These are phyloP conservation scores for Aschersonia sp. DNA, from an alignment of 2,329 filamentous ascomycete genomes.

Conservation along the genomic window DNA sequence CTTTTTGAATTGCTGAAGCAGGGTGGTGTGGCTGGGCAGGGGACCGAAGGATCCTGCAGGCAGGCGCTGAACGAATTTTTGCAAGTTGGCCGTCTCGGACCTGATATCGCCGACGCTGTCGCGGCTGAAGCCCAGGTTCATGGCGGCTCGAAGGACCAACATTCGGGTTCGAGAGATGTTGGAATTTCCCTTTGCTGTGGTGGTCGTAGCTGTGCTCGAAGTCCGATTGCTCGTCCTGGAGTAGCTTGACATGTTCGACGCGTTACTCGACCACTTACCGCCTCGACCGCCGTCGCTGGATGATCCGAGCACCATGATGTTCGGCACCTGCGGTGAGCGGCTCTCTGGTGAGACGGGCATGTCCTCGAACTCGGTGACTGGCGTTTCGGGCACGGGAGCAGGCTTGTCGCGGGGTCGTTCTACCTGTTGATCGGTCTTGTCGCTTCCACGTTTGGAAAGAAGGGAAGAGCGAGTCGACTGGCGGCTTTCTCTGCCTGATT, in stretches of 20 bases:
- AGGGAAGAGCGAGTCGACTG: conserved; percentile 35
- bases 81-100: conserved; percentile 40
- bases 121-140: conserved; percentile 69
- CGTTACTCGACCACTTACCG: conserved; percentile 69
- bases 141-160: conserved; percentile 70
- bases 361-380: conserved; percentile 91
- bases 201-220: conserved; percentile 59
- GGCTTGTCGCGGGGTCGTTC: conserved; percentile 32
- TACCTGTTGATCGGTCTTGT: conserved; percentile 27
- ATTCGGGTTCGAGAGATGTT: conserved; percentile 67
- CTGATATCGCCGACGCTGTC: conserved; percentile 30
- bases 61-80: conserved; percentile 62
- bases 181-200: conserved; percentile 54
- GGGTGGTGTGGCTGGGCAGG: conserved; percentile 50
- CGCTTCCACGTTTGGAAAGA: conserved; percentile 37
- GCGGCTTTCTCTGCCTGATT: conserved; percentile 31
- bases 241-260: conserved; percentile 65
- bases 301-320: conserved; percentile 77
- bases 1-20: conserved; percentile 70
- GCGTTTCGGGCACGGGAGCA: conserved; percentile 62
- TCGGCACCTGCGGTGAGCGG: conserved; percentile 60
- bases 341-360: conserved; percentile 72
- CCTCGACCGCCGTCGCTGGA: conserved; percentile 42
- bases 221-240: conserved; percentile 55
- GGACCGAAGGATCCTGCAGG: conserved; percentile 68